A percentile compares a stretch with the other conserved stretches of the same genome.
Conservation (phyloP, 257 asterid genomes). For the Thymus mandschuricus region DNA sequence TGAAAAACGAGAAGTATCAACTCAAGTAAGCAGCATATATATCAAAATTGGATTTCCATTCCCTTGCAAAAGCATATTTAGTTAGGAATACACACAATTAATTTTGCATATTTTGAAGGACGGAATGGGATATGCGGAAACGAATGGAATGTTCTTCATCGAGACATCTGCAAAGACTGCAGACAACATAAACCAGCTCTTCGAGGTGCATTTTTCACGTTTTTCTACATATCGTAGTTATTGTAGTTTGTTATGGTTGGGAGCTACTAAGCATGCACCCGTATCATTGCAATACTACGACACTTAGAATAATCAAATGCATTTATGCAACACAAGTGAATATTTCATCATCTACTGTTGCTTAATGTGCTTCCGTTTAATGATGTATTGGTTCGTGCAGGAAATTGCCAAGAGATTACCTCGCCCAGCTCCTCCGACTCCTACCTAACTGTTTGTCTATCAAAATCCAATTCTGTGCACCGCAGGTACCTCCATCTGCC, state of each 20-base stretch:
- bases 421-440: slow-evolving; percentile 61
- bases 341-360: too few relatives aligned
- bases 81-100: slow-evolving; percentile 15
- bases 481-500: slow-evolving; percentile 37
- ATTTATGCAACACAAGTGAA: neutral
- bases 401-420: slow-evolving; percentile 85
- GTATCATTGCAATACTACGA: neutral
- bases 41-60: neutral
- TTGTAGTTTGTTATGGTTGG: slow-evolving; percentile 16
- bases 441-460: slow-evolving; percentile 41
- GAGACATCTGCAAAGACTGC: slow-evolving; percentile 99
- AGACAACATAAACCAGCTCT: slow-evolving; percentile 96
- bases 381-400: slow-evolving; percentile 43
- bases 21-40: slow-evolving; percentile 57
- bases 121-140: slow-evolving; percentile 84
- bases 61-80: slow-evolving; percentile 9
- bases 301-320: neutral
- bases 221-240: neutral
- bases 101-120: slow-evolving; percentile 51
- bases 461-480: slow-evolving; percentile 17
- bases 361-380: slow-evolving; percentile 3
- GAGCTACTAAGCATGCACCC: neutral
- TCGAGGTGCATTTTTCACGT: slow-evolving; percentile 66
- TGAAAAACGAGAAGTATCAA: slow-evolving; percentile 85
- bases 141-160: slow-evolving; percentile 94